These are phyloP conservation scores for Lactarius hengduanensis DNA, from an alignment of 768 basidiomycete genomes.

Conservation along the genomic window DNA sequence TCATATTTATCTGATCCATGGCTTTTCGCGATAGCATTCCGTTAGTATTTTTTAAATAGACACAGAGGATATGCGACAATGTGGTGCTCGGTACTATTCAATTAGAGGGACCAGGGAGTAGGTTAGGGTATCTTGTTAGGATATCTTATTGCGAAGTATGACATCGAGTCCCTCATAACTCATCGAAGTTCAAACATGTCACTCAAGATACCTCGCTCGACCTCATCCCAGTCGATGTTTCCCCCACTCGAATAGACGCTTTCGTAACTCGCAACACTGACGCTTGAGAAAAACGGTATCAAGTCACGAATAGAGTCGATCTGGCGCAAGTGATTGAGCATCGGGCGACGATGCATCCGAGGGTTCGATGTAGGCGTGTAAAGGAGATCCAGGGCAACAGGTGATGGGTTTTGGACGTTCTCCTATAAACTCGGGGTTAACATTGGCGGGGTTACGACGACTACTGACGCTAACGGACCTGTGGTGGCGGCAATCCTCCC, in stretches of 20 bases:
- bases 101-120: slow-evolving; percentile 10
- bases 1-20: slow-evolving; percentile 17
- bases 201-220: slow-evolving; percentile 75
- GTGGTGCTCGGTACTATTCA: slow-evolving; percentile 2
- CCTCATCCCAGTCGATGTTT: slow-evolving; percentile 84
- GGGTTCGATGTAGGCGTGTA: slow-evolving; percentile 36
- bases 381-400: slow-evolving; percentile 8
- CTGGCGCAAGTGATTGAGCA: slow-evolving; percentile 64
- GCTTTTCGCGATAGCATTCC: neutral
- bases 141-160: no score
- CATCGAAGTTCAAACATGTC: slow-evolving; percentile 90
- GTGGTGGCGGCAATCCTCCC: slow-evolving; percentile 57
- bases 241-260: slow-evolving; percentile 82
- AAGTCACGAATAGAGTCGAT: slow-evolving; percentile 85
- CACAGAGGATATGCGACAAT: slow-evolving; percentile 11
- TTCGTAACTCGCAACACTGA: slow-evolving; percentile 88
- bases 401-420: slow-evolving; percentile 1
- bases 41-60: slow-evolving; percentile 10
- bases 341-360: slow-evolving; percentile 65
- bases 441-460: neutral
- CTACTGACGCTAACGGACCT: slow-evolving; percentile 27
- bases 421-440: slow-evolving; percentile 7
- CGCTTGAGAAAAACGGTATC: slow-evolving; percentile 85
- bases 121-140: neutral
- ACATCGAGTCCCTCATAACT: neutral